Evolutionary conservation across 768 basidiomycete genomes (phyloP).

Genomic region (Hypholoma sublateritium): DNA sequence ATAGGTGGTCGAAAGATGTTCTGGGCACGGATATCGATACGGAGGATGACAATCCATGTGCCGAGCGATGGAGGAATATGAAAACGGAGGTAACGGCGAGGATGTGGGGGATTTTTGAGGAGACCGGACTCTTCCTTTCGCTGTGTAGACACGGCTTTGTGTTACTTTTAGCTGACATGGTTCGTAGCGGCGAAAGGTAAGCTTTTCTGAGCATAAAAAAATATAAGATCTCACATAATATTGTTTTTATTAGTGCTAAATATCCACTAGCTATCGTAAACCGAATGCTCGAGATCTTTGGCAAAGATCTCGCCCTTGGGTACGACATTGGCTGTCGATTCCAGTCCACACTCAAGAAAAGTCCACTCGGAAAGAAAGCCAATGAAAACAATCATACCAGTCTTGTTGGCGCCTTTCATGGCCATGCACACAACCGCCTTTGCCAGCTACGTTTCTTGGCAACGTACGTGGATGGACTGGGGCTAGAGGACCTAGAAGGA

Average conservation of each 20-base stretch:
- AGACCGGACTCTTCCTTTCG: constrained; percentile 28
- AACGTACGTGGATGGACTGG: constrained; percentile 6
- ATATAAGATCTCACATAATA: too few relatives aligned
- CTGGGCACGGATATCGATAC: background rate
- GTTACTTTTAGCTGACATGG: constrained; percentile 22
- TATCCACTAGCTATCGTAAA: constrained; percentile 9
- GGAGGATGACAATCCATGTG: constrained; percentile 19
- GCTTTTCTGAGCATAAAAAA: background rate
- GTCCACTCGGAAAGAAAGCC: background rate
- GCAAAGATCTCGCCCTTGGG: background rate
- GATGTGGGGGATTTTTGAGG: constrained; percentile 32
- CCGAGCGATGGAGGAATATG: constrained; percentile 23
- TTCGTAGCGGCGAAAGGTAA: constrained; percentile 28
- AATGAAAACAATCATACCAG: background rate
- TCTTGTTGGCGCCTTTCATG: constrained; percentile 11
- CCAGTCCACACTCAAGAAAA: background rate
- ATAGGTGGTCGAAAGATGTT: background rate
- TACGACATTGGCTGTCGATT: constrained; percentile 15
- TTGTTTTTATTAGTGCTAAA: constrained; percentile 1
- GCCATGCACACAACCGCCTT: constrained; percentile 4
- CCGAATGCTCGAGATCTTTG: background rate
- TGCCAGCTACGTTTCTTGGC: constrained; percentile 6
- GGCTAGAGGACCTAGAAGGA: constrained; percentile 11
- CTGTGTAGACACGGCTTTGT: constrained; percentile 28
- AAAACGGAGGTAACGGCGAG: constrained; percentile 9